Evolutionary conservation across 2,329 filamentous ascomycete species (phyloP).

Genomic region (Fusarium globosum): DNA sequence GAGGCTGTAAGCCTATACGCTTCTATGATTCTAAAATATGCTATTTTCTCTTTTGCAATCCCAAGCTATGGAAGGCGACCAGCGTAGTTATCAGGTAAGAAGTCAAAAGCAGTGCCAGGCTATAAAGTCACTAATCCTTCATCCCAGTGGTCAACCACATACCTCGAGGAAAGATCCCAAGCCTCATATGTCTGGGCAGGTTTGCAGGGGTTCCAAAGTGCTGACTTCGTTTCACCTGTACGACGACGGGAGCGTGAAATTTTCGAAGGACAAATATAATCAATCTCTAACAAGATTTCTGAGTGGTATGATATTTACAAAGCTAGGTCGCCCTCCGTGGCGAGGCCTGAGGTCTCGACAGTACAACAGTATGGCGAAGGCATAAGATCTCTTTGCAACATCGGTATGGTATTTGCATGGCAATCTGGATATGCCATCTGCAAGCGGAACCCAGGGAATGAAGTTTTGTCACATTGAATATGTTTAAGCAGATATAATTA

Average conservation of each 20-base stretch:
- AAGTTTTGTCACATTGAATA: no score
- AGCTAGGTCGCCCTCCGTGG: background rate
- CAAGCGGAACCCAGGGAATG: no score
- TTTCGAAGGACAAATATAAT: background rate
- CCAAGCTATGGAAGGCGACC: background rate
- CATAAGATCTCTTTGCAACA: background rate
- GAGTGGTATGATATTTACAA: background rate
- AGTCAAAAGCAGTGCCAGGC: background rate
- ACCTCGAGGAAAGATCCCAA: background rate
- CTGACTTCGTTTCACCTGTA: background rate
- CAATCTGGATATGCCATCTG: background rate
- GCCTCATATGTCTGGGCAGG: background rate
- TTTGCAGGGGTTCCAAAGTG: background rate
- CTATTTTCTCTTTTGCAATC: background rate
- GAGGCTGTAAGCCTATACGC: background rate
- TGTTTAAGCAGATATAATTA: no score
- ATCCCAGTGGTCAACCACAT: background rate
- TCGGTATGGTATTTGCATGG: background rate
- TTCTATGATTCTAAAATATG: background rate
- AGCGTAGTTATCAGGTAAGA: background rate
- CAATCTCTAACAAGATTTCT: background rate
- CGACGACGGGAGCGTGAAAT: background rate
- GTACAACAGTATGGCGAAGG: background rate
- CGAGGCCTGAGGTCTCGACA: background rate
- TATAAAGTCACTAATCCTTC: background rate